A percentile compares a stretch with the other conserved stretches of the same genome.
These are phyloP conservation scores for Copromyces sp. DNA, from an alignment of 495 filamentous ascomycete species.

Conservation along the genomic window DNA sequence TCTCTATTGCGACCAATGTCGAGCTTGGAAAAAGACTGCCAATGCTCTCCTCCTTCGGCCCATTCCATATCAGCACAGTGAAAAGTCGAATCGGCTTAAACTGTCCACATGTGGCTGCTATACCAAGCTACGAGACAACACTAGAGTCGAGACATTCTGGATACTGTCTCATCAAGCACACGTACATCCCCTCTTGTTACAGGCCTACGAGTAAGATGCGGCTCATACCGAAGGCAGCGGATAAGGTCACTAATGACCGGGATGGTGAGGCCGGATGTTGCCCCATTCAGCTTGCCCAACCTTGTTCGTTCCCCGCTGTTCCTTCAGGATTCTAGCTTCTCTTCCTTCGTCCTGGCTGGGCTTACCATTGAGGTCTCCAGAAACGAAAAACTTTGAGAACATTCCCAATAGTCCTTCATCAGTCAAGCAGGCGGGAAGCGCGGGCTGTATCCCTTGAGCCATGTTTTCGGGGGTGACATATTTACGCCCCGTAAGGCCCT, in stretches of 20 bases:
- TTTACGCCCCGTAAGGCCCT: not conserved
- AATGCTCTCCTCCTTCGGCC: not conserved
- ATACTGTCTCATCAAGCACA: constrained; percentile 10
- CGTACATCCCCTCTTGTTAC: not conserved
- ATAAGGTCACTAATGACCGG: not conserved
- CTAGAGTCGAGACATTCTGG: constrained; percentile 2
- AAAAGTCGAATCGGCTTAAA: not conserved
- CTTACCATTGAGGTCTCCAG: not conserved
- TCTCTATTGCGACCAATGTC: not conserved
- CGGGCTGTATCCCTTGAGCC: not conserved
- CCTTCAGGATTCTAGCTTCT: not conserved
- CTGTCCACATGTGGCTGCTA: not conserved
- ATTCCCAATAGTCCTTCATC: not conserved
- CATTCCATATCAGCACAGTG: not conserved
- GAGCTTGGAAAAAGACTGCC: not conserved
- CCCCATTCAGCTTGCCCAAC: not conserved
- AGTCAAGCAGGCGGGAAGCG: not conserved
- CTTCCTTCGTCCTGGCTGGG: not conserved
- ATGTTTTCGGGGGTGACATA: not conserved
- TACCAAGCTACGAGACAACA: constrained; percentile 2
- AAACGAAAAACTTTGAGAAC: not conserved
- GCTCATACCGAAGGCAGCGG: not conserved
- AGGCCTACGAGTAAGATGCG: not conserved
- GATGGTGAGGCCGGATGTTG: not conserved
- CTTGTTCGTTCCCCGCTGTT: not conserved